Percentiles rank a stretch among this genome's conserved stretches.
Conservation (phyloP, 768 basidiomycete species). For the Obba rivulosa region DNA sequence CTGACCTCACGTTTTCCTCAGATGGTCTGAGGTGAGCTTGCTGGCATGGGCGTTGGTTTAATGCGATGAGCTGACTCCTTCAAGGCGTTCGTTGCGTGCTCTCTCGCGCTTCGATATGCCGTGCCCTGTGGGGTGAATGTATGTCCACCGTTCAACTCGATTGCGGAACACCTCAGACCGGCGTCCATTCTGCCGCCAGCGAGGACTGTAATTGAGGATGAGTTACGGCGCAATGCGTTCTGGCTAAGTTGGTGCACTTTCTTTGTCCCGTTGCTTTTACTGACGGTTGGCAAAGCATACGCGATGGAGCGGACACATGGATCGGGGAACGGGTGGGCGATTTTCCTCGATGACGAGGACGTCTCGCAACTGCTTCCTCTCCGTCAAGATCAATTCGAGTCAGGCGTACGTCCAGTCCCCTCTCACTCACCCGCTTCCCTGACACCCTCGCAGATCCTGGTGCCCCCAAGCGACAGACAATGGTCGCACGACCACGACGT, state of each 20-base stretch:
- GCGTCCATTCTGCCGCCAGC: slow-evolving; percentile 57
- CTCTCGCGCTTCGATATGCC: slow-evolving; percentile 49
- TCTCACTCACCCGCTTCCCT: slow-evolving; percentile 3
- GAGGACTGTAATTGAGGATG: slow-evolving; percentile 61
- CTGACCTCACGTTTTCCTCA: slow-evolving; percentile 17
- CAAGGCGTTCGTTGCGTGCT: slow-evolving; percentile 57
- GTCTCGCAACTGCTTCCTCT: slow-evolving; percentile 67
- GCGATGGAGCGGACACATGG: slow-evolving; percentile 62
- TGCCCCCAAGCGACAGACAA: slow-evolving; percentile 45
- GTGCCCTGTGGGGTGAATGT: slow-evolving; percentile 69
- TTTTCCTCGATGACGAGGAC: slow-evolving; percentile 68
- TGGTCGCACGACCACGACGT: slow-evolving; percentile 61
- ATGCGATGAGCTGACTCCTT: background rate
- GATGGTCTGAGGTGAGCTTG: slow-evolving; percentile 65
- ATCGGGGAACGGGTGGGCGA: slow-evolving; percentile 66
- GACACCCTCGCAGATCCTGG: slow-evolving; percentile 20
- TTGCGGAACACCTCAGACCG: slow-evolving; percentile 51
- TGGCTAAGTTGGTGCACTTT: slow-evolving; percentile 31
- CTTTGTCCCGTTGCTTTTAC: background rate
- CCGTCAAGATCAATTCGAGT: slow-evolving; percentile 52
- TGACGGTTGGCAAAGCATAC: slow-evolving; percentile 33
- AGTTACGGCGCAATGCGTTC: slow-evolving; percentile 66
- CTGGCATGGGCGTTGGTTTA: background rate
- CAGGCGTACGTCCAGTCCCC: slow-evolving; percentile 41
- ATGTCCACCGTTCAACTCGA: slow-evolving; percentile 60